These are phyloP conservation scores for Alternaria ventricosa DNA, from an alignment of 2,329 filamentous ascomycete genomes.

Conservation along the genomic window DNA sequence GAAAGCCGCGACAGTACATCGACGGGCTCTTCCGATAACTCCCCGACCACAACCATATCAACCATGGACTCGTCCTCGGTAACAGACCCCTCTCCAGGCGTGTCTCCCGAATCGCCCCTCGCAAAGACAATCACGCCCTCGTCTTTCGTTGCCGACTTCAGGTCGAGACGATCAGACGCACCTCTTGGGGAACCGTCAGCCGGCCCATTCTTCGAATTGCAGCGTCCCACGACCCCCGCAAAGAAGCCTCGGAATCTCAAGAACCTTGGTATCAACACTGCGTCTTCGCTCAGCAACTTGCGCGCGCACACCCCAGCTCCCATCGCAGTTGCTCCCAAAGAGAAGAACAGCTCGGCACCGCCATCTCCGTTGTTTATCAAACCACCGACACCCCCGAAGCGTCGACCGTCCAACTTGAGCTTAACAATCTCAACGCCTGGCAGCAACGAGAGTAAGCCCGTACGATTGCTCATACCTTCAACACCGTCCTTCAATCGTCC, in stretches of 20 bases:
- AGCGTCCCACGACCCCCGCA: slow-evolving; percentile 60
- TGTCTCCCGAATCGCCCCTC: slow-evolving; percentile 84
- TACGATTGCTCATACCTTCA: slow-evolving; percentile 63
- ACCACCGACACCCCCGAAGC: slow-evolving; percentile 70
- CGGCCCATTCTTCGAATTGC: slow-evolving; percentile 61
- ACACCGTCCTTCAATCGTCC: slow-evolving; percentile 62
- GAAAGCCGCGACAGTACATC: slow-evolving; percentile 81
- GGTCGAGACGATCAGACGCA: slow-evolving; percentile 44
- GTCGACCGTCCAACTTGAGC: slow-evolving; percentile 79
- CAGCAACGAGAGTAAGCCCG: slow-evolving; percentile 65
- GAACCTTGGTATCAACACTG: slow-evolving; percentile 77
- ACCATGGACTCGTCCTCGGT: slow-evolving; percentile 90
- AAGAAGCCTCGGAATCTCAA: slow-evolving; percentile 83
- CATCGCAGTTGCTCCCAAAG: slow-evolving; percentile 57
- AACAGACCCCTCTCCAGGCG: slow-evolving; percentile 89
- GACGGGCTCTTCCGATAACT: slow-evolving; percentile 89
- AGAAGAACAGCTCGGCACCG: slow-evolving; percentile 64
- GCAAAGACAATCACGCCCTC: slow-evolving; percentile 74
- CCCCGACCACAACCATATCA: slow-evolving; percentile 90
- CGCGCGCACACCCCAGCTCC: slow-evolving; percentile 60
- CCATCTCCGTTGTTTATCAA: slow-evolving; percentile 81
- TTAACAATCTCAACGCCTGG: slow-evolving; percentile 71
- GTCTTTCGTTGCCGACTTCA: slow-evolving; percentile 67
- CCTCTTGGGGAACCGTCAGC: slow-evolving; percentile 52
- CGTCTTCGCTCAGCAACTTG: slow-evolving; percentile 54